Evolutionary conservation across 2,329 filamentous ascomycete genomes (phyloP), one percentile per base, ranked within the genome.

Genomic region (Pestalotiopsis sp.): DNA sequence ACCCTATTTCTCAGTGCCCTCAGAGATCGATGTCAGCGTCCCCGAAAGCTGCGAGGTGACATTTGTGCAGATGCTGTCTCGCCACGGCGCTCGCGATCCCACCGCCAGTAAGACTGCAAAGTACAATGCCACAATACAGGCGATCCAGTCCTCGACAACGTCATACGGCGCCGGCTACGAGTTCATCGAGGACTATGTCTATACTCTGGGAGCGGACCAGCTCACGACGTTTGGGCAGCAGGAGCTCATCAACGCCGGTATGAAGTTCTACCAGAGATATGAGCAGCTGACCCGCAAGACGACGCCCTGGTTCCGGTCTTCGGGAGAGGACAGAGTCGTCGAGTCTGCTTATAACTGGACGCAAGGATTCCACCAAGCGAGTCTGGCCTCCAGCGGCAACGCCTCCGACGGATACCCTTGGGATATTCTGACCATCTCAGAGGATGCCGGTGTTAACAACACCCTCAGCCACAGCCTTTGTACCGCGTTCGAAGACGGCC

Each of bases 71-170:
- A 84, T 95, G 27, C 86, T 98, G 60, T 94, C 93, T 25, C 90
- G 95, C 2, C 95, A 98, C 78, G 95, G 94, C 60, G 92, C 93
- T 56, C 89, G 95, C 65, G 92, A 93, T 77, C 95, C 95, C 1
- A 97, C 94, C 0, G 76, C 82, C 9, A 83, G 83, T 72, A 97
- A 95, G 82, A 88, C 90, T 1, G 77, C 78, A 12, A 76, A 79
- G 9, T 97, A 97, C 80, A 85, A 84, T 56, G 79, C 82, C 4
- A 85, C 92, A 9, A 84, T 97, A 66, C 77, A 85, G 36, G 87
- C 86, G 61, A 91, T 97, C 70, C 89, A 95, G 70, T 78, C 77
- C 58, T 77, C 75, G 41, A 83, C 83, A 13, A 85, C 84, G 1
- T 80, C 83, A 25, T 95, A 92, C 75, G 85, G 86, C 9, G 82